phyloP scores from a whole-genome alignment of 2,329 filamentous ascomycete species.

The Aspergillus uvarum region DNA sequence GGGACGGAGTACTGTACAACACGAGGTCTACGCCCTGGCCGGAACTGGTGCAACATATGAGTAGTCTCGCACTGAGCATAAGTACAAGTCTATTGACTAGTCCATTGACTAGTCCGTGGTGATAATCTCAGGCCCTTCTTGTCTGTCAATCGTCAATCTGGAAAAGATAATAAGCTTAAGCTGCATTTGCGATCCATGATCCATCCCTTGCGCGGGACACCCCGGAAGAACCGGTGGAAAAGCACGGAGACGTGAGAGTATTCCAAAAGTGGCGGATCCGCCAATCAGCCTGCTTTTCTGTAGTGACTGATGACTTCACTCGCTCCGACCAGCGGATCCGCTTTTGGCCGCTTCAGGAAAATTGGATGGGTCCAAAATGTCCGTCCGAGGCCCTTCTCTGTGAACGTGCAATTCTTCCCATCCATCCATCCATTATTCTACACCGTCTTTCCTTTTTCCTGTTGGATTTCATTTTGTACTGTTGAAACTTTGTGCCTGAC shows the following conservation, averaged over 20 bases:
- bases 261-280: background rate
- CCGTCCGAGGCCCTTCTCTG: background rate
- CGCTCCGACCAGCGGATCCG: background rate
- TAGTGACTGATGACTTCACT: conserved; percentile 23
- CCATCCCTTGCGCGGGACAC: background rate
- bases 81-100: too few species aligned
- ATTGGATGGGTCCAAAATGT: conserved; percentile 1
- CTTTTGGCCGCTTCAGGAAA: conserved; percentile 10
- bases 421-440: background rate
- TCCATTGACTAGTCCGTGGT: too few species aligned
- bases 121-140: too few species aligned
- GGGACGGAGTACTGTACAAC: too few species aligned
- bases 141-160: too few species aligned
- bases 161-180: background rate
- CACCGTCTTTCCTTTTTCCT: conserved; percentile 2
- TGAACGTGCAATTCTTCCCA: background rate
- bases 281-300: conserved; percentile 15
- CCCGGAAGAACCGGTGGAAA: background rate
- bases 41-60: too few species aligned
- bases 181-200: background rate
- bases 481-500: background rate
- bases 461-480: background rate
- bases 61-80: too few species aligned
- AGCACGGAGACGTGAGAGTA: too few species aligned
- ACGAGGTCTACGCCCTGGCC: too few species aligned